These are phyloP conservation scores for Apiotrichum gracile DNA, from an alignment of 1,284 basidiomycete genomes.

Conservation along the genomic window DNA sequence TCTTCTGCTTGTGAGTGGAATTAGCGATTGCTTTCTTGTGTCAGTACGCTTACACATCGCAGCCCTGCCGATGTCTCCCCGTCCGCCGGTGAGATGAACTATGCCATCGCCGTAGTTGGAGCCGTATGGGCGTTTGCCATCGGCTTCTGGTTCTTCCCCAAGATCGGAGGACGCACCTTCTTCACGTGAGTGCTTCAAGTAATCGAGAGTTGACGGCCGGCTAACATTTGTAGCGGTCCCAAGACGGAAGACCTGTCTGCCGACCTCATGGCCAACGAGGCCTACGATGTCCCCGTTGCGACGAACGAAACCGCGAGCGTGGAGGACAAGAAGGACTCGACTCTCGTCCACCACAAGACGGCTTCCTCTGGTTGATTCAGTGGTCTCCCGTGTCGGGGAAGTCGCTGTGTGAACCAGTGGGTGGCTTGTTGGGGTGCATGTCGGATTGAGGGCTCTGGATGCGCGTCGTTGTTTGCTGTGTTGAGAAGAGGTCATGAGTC, in stretches of 20 bases:
- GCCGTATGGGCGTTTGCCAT: conserved; percentile 37
- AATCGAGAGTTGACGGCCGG: too few relatives aligned
- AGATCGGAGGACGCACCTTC: conserved; percentile 39
- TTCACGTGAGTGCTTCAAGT: conserved; percentile 13
- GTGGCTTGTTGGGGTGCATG: too few relatives aligned
- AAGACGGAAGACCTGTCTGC: conserved; percentile 8
- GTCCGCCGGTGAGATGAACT: conserved; percentile 34
- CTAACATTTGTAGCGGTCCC: background rate
- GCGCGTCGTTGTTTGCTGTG: too few relatives aligned
- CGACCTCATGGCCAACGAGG: conserved; percentile 4
- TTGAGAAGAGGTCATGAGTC: too few relatives aligned
- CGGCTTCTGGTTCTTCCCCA: conserved; percentile 31
- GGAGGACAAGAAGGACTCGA: background rate
- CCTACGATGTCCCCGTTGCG: background rate
- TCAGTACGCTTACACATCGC: background rate
- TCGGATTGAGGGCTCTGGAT: too few relatives aligned
- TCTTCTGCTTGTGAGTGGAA: conserved; percentile 36
- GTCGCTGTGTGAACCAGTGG: too few relatives aligned
- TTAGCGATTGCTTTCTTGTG: background rate
- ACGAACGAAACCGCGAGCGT: background rate
- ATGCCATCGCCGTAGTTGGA: conserved; percentile 30
- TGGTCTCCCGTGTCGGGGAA: too few relatives aligned
- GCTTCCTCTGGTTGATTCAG: too few relatives aligned
- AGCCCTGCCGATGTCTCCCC: conserved; percentile 28
- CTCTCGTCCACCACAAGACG: too few relatives aligned